Evolutionary conservation across 2,329 filamentous ascomycete genomes (phyloP).

Genomic region (Neofusicoccum kwambonambiense): DNA sequence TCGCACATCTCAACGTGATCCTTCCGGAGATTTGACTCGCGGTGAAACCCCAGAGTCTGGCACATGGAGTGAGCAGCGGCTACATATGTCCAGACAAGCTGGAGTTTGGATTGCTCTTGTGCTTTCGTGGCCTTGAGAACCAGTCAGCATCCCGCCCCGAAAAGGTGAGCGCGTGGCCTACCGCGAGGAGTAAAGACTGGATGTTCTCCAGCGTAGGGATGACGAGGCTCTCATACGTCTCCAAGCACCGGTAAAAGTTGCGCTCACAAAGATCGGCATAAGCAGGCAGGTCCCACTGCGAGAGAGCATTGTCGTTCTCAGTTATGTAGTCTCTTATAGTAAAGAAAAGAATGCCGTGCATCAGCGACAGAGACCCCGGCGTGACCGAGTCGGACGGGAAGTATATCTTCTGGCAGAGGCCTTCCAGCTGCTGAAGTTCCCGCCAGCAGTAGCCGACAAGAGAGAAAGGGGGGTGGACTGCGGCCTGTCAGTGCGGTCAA

Average conservation of each 20-base stretch:
- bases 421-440: background rate
- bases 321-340: slow-evolving; percentile 36
- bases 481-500: background rate
- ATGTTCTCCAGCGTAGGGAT: slow-evolving; percentile 35
- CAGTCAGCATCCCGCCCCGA: background rate
- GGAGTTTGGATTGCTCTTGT: slow-evolving; percentile 32
- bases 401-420: slow-evolving; percentile 41
- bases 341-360: slow-evolving; percentile 40
- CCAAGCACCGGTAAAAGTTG: slow-evolving; percentile 44
- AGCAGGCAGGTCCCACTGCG: slow-evolving; percentile 28
- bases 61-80: slow-evolving; percentile 25
- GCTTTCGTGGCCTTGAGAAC: slow-evolving; percentile 26
- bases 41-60: slow-evolving; percentile 37
- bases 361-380: slow-evolving; percentile 39
- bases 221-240: slow-evolving; percentile 30
- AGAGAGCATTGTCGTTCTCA: slow-evolving; percentile 22
- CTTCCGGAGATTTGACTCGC: slow-evolving; percentile 34
- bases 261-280: slow-evolving; percentile 39
- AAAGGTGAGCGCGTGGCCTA: slow-evolving; percentile 3
- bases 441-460: background rate
- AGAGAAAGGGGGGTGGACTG: slow-evolving; percentile 9
- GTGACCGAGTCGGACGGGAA: slow-evolving; percentile 44
- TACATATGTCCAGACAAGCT: background rate
- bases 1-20: slow-evolving; percentile 30
- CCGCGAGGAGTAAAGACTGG: slow-evolving; percentile 32